Base-by-base conservation (phyloP, 257 asterid genomes). In the Solanum habrochaites region DNA sequence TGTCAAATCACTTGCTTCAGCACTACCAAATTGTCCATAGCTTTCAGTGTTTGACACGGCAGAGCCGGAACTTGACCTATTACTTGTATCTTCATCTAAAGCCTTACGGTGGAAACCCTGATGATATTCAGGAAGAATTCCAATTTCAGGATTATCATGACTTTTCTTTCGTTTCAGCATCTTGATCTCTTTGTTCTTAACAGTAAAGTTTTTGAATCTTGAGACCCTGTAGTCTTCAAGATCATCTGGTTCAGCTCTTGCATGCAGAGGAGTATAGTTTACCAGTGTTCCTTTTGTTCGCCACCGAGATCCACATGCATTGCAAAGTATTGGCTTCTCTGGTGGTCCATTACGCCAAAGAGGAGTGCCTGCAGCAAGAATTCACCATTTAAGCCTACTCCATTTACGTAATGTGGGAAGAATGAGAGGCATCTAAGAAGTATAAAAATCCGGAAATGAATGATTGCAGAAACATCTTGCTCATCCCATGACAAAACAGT, bases 271-370 rank as follows among this genome's bases (percentile, higher is more conserved):
- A 47, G 98, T 95, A 86, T 97, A 97, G 91, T 97, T 97, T 52
- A 89, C 94, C 75, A 97, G 91, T 43, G 98, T 93, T 35, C 99
- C 99, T 91, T 97, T 97, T 21, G 99, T 97, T 90, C 99, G 93
- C 99, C 99, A 97, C 82, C 99, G 89, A 62, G 99, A 97, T 80
- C 99, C 99, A 93, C 99, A 97, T 52, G 99, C 99, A 92, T 97
- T 97, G 92, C 99, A 97, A 42, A 97, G 97, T 31, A 97, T 93
- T 45, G 99, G 99, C 94, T 97, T 97, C 93, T 96, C 99, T 1
- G 99, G 98, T 49, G 99, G 99, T 87, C 99, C 99, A 72, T 97
- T 97, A 69, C 99, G 98, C 99, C 99, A 97, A 72, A 97, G 97
- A 40, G 99, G 99, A 66, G 99, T 96, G 91, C 96, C 99, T 97